These are phyloP conservation scores for Akanthomyces muscarius DNA, from an alignment of 2,329 filamentous ascomycete species.

Conservation along the genomic window DNA sequence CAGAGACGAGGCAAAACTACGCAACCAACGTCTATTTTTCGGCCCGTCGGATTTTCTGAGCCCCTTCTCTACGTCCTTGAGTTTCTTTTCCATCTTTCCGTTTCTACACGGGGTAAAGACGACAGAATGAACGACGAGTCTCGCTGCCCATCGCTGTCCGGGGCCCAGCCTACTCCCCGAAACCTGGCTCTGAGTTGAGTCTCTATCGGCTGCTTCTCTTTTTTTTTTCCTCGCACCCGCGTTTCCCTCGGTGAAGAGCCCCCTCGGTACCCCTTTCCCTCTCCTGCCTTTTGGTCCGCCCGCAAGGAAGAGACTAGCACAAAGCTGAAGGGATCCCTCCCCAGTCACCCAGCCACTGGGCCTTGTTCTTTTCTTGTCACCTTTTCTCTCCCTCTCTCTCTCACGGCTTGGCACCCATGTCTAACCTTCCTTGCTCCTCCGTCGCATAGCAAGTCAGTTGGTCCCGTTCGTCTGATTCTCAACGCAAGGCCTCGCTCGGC, in stretches of 20 bases:
- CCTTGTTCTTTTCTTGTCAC: not conserved
- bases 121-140: constrained; percentile 12
- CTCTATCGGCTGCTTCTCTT: not conserved
- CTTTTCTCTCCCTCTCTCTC: not conserved
- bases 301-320: not conserved
- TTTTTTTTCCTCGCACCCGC: not conserved
- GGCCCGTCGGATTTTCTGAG: not conserved
- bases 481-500: too few species aligned
- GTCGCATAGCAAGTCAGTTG: constrained; percentile 1
- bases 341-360: not conserved
- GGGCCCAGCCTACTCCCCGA: constrained; percentile 9
- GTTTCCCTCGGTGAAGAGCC: not conserved
- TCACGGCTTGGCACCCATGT: not conserved
- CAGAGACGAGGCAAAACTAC: not conserved
- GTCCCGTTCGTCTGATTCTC: not conserved
- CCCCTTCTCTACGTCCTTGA: not conserved
- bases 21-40: not conserved
- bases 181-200: not conserved
- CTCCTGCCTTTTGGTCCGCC: not conserved
- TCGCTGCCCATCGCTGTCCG: not conserved
- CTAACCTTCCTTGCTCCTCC: not conserved
- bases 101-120: not conserved
- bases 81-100: not conserved
- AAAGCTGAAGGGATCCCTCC: constrained; percentile 1
- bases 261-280: not conserved